Base-by-base conservation (phyloP, 2,329 filamentous ascomycete genomes). In the Pestalotiopsis fici region DNA sequence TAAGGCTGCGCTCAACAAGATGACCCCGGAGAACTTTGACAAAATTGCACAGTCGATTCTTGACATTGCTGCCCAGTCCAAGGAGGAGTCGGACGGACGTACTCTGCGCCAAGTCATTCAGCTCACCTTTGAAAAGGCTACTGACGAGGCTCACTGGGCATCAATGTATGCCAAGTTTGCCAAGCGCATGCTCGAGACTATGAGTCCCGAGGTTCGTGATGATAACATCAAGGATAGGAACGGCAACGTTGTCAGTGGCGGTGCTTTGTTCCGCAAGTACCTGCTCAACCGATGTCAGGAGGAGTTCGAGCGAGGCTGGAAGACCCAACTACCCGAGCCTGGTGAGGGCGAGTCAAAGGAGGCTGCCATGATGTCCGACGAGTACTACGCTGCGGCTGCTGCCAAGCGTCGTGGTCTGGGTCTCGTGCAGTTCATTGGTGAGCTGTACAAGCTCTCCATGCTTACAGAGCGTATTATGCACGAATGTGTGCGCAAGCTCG, bases 391-490 rank as follows among this genome's bases (percentile, higher is more conserved):
- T 71, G 95, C 94, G 54, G 95, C 95, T 62, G 95, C 95, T 67
- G 95, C 95, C 76, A 99, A 99, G 87, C 91, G 96, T 82, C 93
- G 94, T 81, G 96, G 96, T 83, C 92, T 99, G 71, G 96, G 96
- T 91, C 89, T 99, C 25, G 95, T 99, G 71, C 95, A 98, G 82
- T 99, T 99, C 83, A 99, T 99, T 78, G 96, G 96, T 85, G 96
- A 99, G 83, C 89, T 99, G 59, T 99, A 97, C 89, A 99, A 98
- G 87, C 90, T 99, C 69, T 91, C 92, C 79, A 99, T 99, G 96
- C 88, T 99, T 80, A 99, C 96, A 69, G 93, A 98, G 81, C 93
- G 95, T 79, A 99, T 99, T 83, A 99, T 99, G 96, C 95, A 99
- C 85, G 94, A 98, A 82, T 99, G 96, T 87, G 94, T 99, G 31